These are phyloP conservation scores for Russula sp. DNA, from an alignment of 768 basidiomycete genomes.

Conservation along the genomic window DNA sequence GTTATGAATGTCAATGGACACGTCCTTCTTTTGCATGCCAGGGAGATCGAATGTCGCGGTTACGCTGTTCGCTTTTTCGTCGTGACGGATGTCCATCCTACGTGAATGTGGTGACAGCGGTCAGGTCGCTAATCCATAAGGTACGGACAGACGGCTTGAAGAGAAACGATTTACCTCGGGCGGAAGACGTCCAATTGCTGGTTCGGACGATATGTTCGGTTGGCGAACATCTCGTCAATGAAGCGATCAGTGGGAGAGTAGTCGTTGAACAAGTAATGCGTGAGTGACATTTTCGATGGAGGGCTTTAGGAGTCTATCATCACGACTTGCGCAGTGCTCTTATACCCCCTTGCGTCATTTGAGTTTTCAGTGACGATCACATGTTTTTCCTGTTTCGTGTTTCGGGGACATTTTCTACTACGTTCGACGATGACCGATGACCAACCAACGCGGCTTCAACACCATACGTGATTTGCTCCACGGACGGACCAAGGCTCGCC, in stretches of 20 bases:
- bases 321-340: too few species aligned
- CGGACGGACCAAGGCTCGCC: background rate
- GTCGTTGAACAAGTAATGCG: constrained; percentile 42
- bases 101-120: constrained; percentile 29
- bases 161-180: constrained; percentile 14
- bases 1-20: constrained; percentile 51
- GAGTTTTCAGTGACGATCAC: background rate
- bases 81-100: constrained; percentile 58
- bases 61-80: constrained; percentile 46
- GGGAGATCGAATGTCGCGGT: constrained; percentile 60
- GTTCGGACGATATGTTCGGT: constrained; percentile 27
- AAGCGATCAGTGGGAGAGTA: constrained; percentile 44
- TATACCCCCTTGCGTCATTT: background rate
- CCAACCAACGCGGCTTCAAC: too few species aligned
- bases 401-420: too few species aligned
- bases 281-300: constrained; percentile 35
- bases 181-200: constrained; percentile 21
- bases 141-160: background rate
- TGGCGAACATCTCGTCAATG: constrained; percentile 42
- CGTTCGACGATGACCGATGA: too few species aligned
- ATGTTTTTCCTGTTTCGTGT: background rate
- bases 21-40: constrained; percentile 49
- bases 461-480: background rate
- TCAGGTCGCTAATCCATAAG: background rate
- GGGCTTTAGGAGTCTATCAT: background rate